Base-by-base conservation (phyloP, 2,329 filamentous ascomycete species). In the Allantophomopsis lycopodina region DNA sequence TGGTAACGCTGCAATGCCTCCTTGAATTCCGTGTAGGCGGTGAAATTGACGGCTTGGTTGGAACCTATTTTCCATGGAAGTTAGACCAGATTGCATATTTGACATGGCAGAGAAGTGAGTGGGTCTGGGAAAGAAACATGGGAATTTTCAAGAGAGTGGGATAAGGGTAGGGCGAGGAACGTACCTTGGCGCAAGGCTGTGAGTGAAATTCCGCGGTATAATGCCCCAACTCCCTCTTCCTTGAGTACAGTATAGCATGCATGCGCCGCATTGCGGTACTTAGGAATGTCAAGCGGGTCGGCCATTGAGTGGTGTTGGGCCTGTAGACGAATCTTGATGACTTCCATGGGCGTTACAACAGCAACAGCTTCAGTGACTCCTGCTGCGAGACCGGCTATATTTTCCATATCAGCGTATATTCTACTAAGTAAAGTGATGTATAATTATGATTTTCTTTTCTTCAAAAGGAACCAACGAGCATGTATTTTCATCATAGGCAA, bases 41-140 rank as follows among this genome's bases (percentile, higher is more conserved):
- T 96, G 69, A 98, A 98, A 69, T 98, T 98, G 61, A 89, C 87
- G 36, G 93, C 91, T 68, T 98, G 91, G 65, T 98, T 98, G 47
- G 82, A 53, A 8, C 51, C 50, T 53, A 15, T 12, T 10, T 12
- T 13, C 15, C 32, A 12, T 32, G 23, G 32, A 38, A 21, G 34
- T 23, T 12, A 28, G 23, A 4, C 10, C 11, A 10, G 8, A 3
- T 28, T 28, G 7, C 10, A 8, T 6, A 28, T 6, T 12, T 28
- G 5, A 6, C 23, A 8, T 28, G 23, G 23, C 8, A 28, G 23
- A 7, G 18, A 20, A 20, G 18, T 4, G 18, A 7, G 10, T 10
- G 8, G 4, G 23, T 41, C 6, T 39, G 36, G n/a, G 15, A 37
- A 12, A 12, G 8, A 20, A 20, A 20, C 7, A 4, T 7, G 7